A percentile compares a stretch with the other conserved stretches of the same genome.
Evolutionary conservation across 108 stramenopile species (phyloP).

Genomic region (Cyclotella atomus): DNA sequence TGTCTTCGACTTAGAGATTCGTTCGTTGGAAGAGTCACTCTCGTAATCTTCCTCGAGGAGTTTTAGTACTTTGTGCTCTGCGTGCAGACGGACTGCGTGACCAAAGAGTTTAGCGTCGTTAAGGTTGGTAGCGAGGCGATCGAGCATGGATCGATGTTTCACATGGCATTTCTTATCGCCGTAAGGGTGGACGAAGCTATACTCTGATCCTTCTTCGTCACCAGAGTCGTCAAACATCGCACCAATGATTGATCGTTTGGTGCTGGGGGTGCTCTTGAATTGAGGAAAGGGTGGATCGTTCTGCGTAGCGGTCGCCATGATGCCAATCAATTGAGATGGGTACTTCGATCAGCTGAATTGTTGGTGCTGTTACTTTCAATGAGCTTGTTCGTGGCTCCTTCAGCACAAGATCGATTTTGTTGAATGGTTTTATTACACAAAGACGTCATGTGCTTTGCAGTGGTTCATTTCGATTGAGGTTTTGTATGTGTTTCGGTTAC

Average conservation of each 20-base stretch:
- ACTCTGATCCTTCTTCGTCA: not conserved
- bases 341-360: no score
- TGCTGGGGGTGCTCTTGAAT: not conserved
- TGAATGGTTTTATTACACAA: no score
- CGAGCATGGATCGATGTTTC: slow-evolving; percentile 10
- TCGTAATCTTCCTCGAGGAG: slow-evolving; percentile 16
- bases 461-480: no score
- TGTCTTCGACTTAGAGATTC: not conserved
- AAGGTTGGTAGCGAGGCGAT: not conserved
- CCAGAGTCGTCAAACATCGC: not conserved
- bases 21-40: not conserved
- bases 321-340: no score
- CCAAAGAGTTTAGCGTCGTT: not conserved
- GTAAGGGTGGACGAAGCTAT: slow-evolving; percentile 18
- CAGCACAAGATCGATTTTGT: no score
- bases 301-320: no score
- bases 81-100: not conserved
- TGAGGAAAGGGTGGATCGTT: not conserved
- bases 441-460: no score
- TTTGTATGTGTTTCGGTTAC: no score
- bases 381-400: no score
- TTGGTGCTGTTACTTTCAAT: no score
- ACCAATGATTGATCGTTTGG: not conserved
- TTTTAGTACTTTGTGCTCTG: not conserved
- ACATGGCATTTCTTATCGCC: slow-evolving; percentile 4